Conservation (phyloP, 2,329 filamentous ascomycete species). For the Cordyceps militaris region DNA sequence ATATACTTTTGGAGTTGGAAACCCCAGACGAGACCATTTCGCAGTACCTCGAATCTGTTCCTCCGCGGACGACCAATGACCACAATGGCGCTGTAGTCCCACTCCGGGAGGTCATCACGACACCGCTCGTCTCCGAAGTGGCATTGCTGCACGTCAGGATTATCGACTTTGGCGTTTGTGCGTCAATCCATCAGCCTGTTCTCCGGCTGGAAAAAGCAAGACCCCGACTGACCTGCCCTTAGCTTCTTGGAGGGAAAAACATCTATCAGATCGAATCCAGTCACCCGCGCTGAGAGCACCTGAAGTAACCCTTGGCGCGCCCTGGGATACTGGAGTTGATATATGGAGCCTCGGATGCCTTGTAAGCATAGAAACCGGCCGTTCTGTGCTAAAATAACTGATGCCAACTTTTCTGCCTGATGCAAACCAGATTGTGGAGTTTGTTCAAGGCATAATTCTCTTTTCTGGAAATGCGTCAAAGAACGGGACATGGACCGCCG, state of each 20-base stretch:
- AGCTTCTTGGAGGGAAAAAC: constrained; percentile 18
- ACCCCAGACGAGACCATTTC: not conserved
- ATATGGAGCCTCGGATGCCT: constrained; percentile 20
- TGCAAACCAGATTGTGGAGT: not conserved
- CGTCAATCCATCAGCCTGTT: not conserved
- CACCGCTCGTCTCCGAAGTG: constrained; percentile 5
- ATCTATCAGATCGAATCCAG: constrained; percentile 21
- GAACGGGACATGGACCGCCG: not conserved
- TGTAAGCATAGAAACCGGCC: not conserved
- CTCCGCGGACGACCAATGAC: not conserved
- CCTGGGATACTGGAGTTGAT: constrained; percentile 18
- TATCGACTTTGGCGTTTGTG: constrained; percentile 9
- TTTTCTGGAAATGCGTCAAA: not conserved
- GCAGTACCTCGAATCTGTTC: not conserved
- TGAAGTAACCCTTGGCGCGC: constrained; percentile 20
- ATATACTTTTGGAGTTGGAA: constrained; percentile 1
- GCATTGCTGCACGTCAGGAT: not conserved
- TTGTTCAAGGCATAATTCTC: constrained; percentile 2
- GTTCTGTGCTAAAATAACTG: too few species aligned
- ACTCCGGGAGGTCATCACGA: constrained; percentile 1
- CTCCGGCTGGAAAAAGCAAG: constrained; percentile 18
- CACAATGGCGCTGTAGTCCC: not conserved
- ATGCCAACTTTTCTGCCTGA: not conserved
- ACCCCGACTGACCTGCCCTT: constrained; percentile 8
- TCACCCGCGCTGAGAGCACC: constrained; percentile 19